Conservation (phyloP, 306 rosid genomes). For the Prosopis cineraria region DNA sequence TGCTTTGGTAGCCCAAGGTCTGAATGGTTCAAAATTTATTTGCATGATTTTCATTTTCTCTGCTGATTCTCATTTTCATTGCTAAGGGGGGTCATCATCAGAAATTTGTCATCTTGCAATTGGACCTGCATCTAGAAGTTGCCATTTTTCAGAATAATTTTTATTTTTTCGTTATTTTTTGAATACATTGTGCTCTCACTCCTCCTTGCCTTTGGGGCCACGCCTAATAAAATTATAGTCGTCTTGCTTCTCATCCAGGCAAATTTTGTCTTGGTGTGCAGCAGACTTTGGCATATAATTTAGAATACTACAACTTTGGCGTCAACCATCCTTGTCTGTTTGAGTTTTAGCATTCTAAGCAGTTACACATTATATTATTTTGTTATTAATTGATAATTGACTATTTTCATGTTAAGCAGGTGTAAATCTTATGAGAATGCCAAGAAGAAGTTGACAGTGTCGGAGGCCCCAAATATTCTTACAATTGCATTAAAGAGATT, state of each 20-base stretch:
- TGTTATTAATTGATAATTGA: constrained; percentile 38
- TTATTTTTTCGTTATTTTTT: not conserved
- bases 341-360: constrained; percentile 8
- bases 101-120: not conserved
- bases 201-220: constrained; percentile 8
- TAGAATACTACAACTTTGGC: not conserved
- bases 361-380: not conserved
- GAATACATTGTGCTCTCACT: constrained; percentile 24
- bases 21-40: constrained; percentile 9
- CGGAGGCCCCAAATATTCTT: constrained; percentile 95
- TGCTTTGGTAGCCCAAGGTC: not conserved
- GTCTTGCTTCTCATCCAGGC: not conserved
- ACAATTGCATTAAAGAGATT: constrained; percentile 95
- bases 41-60: constrained; percentile 1
- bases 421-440: constrained; percentile 97
- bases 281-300: not conserved
- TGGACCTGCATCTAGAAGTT: not conserved
- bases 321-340: not conserved
- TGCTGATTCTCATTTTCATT: not conserved
- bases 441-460: constrained; percentile 86
- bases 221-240: not conserved
- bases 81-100: not conserved
- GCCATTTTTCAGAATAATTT: not conserved
- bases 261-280: not conserved
- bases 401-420: constrained; percentile 46